Percentiles rank a stretch among this genome's conserved stretches.
Conservation (phyloP, 2,329 filamentous ascomycete species). For the Aspergillus bombycis region DNA sequence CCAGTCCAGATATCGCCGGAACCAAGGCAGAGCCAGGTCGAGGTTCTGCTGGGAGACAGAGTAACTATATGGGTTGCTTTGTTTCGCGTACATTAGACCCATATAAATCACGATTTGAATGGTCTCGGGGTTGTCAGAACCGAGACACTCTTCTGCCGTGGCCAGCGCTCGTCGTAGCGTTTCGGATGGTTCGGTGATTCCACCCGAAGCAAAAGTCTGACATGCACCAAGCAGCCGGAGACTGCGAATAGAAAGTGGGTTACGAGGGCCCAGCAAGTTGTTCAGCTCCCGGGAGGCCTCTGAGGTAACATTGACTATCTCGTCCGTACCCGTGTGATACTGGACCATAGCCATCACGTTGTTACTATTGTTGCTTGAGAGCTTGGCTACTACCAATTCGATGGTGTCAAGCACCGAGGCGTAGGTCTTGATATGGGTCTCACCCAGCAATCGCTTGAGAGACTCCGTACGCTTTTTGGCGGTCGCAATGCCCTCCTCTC, state of each 20-base stretch:
- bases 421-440: slow-evolving; percentile 32
- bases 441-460: slow-evolving; percentile 28
- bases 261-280: slow-evolving; percentile 22
- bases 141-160: slow-evolving; percentile 30
- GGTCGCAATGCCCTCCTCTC: slow-evolving; percentile 27
- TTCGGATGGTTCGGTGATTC: slow-evolving; percentile 28
- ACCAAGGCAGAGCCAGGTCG: slow-evolving; percentile 30
- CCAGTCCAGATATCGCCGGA: slow-evolving; percentile 34
- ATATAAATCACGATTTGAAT: slow-evolving; percentile 32
- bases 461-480: slow-evolving; percentile 26
- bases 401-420: slow-evolving; percentile 24
- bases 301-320: slow-evolving; percentile 21
- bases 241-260: slow-evolving; percentile 30
- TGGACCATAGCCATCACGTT: slow-evolving; percentile 8
- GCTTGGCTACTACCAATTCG: slow-evolving; percentile 28
- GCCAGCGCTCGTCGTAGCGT: slow-evolving; percentile 34
- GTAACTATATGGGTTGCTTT: slow-evolving; percentile 10
- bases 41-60: slow-evolving; percentile 7
- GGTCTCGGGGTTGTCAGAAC: slow-evolving; percentile 29
- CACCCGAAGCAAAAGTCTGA: slow-evolving; percentile 22
- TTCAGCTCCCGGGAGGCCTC: slow-evolving; percentile 26
- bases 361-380: slow-evolving; percentile 13
- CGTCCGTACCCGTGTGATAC: slow-evolving; percentile 20
- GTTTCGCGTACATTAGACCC: slow-evolving; percentile 32
- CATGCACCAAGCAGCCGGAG: slow-evolving; percentile 27